Evolutionary conservation across 1,284 basidiomycete species (phyloP).

Genomic region (Ustanciosporium gigantosporum): DNA sequence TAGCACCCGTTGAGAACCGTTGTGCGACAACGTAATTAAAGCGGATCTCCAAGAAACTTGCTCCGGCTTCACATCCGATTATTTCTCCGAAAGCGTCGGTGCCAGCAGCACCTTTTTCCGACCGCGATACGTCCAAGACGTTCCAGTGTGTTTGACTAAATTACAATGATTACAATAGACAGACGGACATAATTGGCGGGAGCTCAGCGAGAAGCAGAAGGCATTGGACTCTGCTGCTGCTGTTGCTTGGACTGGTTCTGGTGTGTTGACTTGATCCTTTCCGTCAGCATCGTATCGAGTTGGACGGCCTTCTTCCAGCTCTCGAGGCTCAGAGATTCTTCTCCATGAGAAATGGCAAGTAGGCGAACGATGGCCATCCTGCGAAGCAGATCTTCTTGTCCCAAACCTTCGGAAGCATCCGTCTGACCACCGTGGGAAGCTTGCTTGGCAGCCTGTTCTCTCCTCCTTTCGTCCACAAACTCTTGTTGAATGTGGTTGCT

Average conservation of each 20-base stretch:
- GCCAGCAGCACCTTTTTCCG: too few relatives aligned
- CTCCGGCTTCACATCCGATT: too few relatives aligned
- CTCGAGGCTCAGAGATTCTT: conserved; percentile 23
- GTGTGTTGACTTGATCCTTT: not conserved
- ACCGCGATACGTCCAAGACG: too few relatives aligned
- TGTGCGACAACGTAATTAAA: too few relatives aligned
- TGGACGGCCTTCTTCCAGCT: conserved; percentile 36
- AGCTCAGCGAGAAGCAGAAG: not conserved
- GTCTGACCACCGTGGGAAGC: conserved; percentile 9
- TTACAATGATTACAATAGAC: too few relatives aligned
- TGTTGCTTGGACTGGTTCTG: not conserved
- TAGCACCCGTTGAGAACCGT: too few relatives aligned
- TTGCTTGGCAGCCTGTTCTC: conserved; percentile 2
- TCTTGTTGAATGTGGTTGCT: conserved; percentile 52
- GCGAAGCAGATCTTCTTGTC: conserved; percentile 48
- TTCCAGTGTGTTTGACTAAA: too few relatives aligned
- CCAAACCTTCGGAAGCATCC: conserved; percentile 8
- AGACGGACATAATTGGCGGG: too few relatives aligned
- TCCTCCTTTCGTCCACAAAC: conserved; percentile 45
- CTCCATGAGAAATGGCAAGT: conserved; percentile 36
- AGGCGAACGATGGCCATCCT: conserved; percentile 45
- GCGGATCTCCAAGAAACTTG: too few relatives aligned
- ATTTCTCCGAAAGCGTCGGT: too few relatives aligned
- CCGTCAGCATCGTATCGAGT: conserved; percentile 17
- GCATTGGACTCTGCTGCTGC: too few relatives aligned